Evolutionary conservation across 192 early-diverging fungal species (phyloP).

Genomic region (Podochytrium sp.): DNA sequence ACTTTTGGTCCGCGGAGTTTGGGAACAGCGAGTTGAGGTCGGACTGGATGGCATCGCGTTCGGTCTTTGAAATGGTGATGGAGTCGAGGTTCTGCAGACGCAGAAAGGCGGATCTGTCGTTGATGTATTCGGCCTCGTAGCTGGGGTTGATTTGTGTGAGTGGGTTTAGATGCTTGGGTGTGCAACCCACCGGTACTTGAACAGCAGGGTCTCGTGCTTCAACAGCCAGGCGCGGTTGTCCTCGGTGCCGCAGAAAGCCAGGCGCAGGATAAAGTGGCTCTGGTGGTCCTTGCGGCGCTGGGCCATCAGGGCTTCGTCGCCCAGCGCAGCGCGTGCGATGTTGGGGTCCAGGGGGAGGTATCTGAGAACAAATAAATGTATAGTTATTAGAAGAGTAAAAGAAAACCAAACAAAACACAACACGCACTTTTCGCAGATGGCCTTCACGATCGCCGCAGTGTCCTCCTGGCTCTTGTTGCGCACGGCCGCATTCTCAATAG

Average conservation of each 20-base stretch:
- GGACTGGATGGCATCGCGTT: conserved; percentile 1
- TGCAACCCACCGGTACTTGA: conserved; percentile 41
- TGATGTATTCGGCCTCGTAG: conserved; percentile 50
- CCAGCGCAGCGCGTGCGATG: neutral
- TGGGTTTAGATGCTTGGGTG: neutral
- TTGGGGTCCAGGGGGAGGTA: conserved; percentile 38
- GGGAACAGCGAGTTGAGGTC: conserved; percentile 20
- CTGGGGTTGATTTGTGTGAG: neutral
- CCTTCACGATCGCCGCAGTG: conserved; percentile 17
- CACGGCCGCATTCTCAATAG: conserved; percentile 80
- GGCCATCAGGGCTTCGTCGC: neutral
- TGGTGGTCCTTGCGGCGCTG: conserved; percentile 52
- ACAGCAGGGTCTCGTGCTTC: conserved; percentile 49
- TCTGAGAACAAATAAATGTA: neutral
- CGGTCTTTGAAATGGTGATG: conserved; percentile 11
- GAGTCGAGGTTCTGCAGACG: conserved; percentile 41
- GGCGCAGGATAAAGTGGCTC: conserved; percentile 52
- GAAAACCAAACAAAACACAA: neutral
- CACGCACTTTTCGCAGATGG: conserved; percentile 6
- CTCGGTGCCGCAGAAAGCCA: conserved; percentile 52
- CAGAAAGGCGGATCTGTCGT: conserved; percentile 57
- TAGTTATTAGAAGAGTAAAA: neutral
- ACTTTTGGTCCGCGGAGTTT: conserved; percentile 14
- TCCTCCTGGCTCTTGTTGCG: conserved; percentile 50
- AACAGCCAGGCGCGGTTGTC: conserved; percentile 51